These are phyloP conservation scores for Endotrypanum monterogeii DNA, from an alignment of 208 protist genomes.

Conservation along the genomic window DNA sequence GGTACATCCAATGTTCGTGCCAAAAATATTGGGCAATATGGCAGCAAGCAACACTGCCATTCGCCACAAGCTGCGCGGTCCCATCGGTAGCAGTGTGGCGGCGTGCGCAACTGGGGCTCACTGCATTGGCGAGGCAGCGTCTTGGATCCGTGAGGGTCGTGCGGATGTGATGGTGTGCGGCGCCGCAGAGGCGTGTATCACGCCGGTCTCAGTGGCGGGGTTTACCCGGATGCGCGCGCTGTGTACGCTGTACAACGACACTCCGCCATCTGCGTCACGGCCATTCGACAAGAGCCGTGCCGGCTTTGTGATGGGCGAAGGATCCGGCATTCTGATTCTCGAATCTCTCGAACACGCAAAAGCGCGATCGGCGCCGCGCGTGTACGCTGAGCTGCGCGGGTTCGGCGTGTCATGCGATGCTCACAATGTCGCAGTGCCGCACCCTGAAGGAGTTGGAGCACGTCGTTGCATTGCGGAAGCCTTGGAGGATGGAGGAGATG, in stretches of 20 bases:
- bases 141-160: conserved; percentile 78
- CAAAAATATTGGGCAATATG: conserved; percentile 98
- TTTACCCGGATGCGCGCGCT: conserved; percentile 94
- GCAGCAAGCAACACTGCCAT: conserved; percentile 92
- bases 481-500: conserved; percentile 59
- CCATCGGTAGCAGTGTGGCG: conserved; percentile 91
- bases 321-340: conserved; percentile 94
- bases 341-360: conserved; percentile 92
- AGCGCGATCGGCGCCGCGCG: conserved; percentile 50
- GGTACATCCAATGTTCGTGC: conserved; percentile 95
- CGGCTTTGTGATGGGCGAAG: conserved; percentile 98
- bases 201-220: conserved; percentile 91
- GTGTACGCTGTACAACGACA: conserved; percentile 92
- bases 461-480: conserved; percentile 80
- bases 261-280: conserved; percentile 84
- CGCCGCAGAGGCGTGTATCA: conserved; percentile 94
- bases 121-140: conserved; percentile 94
- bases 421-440: conserved; percentile 95
- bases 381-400: conserved; percentile 93
- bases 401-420: conserved; percentile 93
- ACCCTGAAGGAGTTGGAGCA: conserved; percentile 89
- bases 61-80: conserved; percentile 86
- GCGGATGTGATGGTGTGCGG: conserved; percentile 94
- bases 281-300: conserved; percentile 93
- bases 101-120: conserved; percentile 98